A percentile compares a stretch with the other conserved stretches of the same genome.
Evolutionary conservation across 805 yeast species (phyloP).

Genomic region (Dipodascopsis uninucleata): DNA sequence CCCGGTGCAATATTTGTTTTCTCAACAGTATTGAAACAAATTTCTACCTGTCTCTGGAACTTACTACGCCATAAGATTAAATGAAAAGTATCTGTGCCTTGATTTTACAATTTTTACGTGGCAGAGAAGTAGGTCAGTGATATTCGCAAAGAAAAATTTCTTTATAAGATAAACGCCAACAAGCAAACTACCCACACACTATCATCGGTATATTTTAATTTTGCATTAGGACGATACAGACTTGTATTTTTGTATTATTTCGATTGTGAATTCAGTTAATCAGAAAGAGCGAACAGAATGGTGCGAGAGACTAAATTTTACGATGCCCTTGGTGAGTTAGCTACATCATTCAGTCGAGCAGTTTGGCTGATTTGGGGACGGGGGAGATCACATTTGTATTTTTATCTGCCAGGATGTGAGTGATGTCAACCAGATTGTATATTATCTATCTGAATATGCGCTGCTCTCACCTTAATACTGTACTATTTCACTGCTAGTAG

Average conservation of each 20-base stretch:
- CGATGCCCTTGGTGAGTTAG: constrained; percentile 51
- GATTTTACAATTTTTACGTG: background rate
- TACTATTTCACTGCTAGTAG: no score
- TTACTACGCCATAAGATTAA: background rate
- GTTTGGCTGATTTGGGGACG: no score
- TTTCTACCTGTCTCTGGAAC: background rate
- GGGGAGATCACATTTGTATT: no score
- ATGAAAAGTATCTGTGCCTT: background rate
- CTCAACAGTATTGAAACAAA: background rate
- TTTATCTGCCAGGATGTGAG: no score
- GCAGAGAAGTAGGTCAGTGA: background rate
- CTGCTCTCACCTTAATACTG: no score
- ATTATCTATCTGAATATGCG: no score
- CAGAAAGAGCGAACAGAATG: constrained; percentile 41
- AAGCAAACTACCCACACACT: background rate
- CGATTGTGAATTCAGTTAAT: background rate
- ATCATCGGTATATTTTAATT: background rate
- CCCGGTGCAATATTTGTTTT: background rate
- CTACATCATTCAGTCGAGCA: background rate
- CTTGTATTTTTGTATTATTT: background rate
- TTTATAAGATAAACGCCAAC: background rate
- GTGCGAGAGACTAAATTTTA: constrained; percentile 65
- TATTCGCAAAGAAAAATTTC: background rate
- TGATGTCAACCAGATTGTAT: no score
- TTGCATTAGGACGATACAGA: background rate